Conservation (phyloP, 1,284 basidiomycete genomes). For the Blastosporella zonata region DNA sequence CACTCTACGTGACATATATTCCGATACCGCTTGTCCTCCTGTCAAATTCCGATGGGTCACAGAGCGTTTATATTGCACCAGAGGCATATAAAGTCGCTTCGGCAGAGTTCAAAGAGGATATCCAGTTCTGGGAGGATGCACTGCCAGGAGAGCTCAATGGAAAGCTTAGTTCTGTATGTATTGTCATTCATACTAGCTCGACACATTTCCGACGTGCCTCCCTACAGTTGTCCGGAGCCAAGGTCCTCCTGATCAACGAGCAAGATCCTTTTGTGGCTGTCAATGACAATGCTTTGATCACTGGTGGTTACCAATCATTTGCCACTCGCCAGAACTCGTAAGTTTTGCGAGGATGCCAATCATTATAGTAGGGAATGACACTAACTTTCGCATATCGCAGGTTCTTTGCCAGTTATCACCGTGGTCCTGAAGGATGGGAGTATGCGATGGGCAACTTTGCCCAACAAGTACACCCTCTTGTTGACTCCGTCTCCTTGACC, state of each 20-base stretch:
- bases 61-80: conserved; percentile 54
- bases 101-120: conserved; percentile 50
- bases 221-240: conserved; percentile 50
- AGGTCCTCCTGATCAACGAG: conserved; percentile 52
- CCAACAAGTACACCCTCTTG: conserved; percentile 52
- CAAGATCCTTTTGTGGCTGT: conserved; percentile 52
- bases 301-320: conserved; percentile 42
- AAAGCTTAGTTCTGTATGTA: conserved; percentile 42
- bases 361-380: neutral
- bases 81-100: conserved; percentile 54
- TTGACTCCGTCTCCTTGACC: conserved; percentile 47
- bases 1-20: conserved; percentile 51
- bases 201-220: neutral
- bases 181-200: neutral
- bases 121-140: conserved; percentile 52
- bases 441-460: conserved; percentile 65
- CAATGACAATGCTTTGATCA: conserved; percentile 46
- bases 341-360: conserved; percentile 10
- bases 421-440: conserved; percentile 42
- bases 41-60: conserved; percentile 41
- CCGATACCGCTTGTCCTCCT: conserved; percentile 53
- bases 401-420: conserved; percentile 44
- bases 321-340: conserved; percentile 51
- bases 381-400: conserved; percentile 30
- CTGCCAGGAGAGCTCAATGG: conserved; percentile 49